A percentile compares a stretch with the other conserved stretches of the same genome.
Conservation (phyloP, 495 filamentous ascomycete genomes). For the Coniosporium apollinis region DNA sequence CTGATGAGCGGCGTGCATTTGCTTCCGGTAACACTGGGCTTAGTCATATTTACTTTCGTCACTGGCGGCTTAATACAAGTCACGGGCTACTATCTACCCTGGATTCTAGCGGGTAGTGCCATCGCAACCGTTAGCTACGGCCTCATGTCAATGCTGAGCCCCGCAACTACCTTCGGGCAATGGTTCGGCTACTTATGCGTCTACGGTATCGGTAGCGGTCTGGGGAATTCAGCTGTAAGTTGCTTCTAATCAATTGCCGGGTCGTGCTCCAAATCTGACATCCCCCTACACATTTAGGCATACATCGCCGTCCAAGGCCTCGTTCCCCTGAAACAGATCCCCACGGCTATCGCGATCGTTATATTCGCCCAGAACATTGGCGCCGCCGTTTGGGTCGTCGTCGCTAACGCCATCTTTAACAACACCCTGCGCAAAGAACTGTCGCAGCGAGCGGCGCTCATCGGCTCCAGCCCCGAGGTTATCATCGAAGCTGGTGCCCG, state of each 20-base stretch:
- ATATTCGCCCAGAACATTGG: conserved; percentile 35
- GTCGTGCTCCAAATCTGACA: conserved; percentile 3
- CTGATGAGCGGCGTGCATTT: conserved; percentile 13
- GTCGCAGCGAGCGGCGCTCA: neutral
- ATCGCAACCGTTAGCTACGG: conserved; percentile 28
- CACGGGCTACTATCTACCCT: conserved; percentile 34
- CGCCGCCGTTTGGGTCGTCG: conserved; percentile 30
- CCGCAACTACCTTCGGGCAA: conserved; percentile 25
- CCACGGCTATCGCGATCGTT: conserved; percentile 33
- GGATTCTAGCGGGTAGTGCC: conserved; percentile 18
- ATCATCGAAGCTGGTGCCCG: conserved; percentile 26
- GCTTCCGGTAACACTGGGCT: conserved; percentile 6
- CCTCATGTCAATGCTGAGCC: conserved; percentile 32
- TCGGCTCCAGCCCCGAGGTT: conserved; percentile 10
- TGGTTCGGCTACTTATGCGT: conserved; percentile 47
- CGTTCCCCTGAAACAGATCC: conserved; percentile 27
- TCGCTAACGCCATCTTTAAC: conserved; percentile 32
- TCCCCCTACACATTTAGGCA: conserved; percentile 16
- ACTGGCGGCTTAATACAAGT: conserved; percentile 5
- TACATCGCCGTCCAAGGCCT: conserved; percentile 35
- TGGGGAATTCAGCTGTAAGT: conserved; percentile 10
- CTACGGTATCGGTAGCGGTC: conserved; percentile 27
- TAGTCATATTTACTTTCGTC: conserved; percentile 9
- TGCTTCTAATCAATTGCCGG: conserved; percentile 11
- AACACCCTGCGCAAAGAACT: conserved; percentile 17